A percentile compares a stretch with the other conserved stretches of the same genome.
Conservation (phyloP, 2,329 filamentous ascomycete genomes). For the Neofusicoccum parvum region DNA sequence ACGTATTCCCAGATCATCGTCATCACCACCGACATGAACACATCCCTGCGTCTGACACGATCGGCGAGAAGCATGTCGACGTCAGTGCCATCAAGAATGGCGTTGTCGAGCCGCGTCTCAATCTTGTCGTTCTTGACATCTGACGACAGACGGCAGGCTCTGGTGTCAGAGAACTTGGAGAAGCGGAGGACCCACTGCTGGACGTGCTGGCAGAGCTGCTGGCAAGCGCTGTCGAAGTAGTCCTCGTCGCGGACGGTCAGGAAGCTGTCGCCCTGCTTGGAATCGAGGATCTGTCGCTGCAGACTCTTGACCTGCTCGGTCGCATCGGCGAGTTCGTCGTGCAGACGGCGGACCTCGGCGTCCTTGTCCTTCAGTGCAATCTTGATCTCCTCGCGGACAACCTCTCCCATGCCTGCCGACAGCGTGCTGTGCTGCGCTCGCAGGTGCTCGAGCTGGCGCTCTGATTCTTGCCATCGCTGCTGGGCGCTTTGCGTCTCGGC, state of each 20-base stretch:
- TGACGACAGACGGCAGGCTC: slow-evolving; percentile 77
- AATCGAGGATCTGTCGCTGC: slow-evolving; percentile 61
- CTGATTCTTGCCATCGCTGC: slow-evolving; percentile 59
- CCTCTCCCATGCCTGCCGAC: slow-evolving; percentile 63
- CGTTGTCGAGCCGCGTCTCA: slow-evolving; percentile 90
- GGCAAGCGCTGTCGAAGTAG: slow-evolving; percentile 92
- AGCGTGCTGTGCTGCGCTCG: slow-evolving; percentile 65
- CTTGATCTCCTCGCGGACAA: slow-evolving; percentile 63
- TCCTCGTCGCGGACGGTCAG: slow-evolving; percentile 84
- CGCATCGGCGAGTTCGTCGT: slow-evolving; percentile 74
- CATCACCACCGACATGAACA: slow-evolving; percentile 99
- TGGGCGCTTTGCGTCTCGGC: slow-evolving; percentile 61
- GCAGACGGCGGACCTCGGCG: slow-evolving; percentile 76
- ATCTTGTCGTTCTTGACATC: slow-evolving; percentile 92
- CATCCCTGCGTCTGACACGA: slow-evolving; percentile 82
- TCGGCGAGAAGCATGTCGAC: slow-evolving; percentile 87
- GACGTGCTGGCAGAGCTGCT: slow-evolving; percentile 91
- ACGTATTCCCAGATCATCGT: slow-evolving; percentile 99
- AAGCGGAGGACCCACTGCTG: slow-evolving; percentile 98
- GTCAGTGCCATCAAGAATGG: slow-evolving; percentile 90
- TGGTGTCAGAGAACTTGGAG: slow-evolving; percentile 95
- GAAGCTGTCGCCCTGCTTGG: slow-evolving; percentile 68
- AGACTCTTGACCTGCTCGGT: slow-evolving; percentile 62
- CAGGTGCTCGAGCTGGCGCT: slow-evolving; percentile 69
- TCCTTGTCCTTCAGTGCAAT: slow-evolving; percentile 78